phyloP scores from a whole-genome alignment of 2,329 filamentous ascomycete species.

The Reticulascus tulasneorum region DNA sequence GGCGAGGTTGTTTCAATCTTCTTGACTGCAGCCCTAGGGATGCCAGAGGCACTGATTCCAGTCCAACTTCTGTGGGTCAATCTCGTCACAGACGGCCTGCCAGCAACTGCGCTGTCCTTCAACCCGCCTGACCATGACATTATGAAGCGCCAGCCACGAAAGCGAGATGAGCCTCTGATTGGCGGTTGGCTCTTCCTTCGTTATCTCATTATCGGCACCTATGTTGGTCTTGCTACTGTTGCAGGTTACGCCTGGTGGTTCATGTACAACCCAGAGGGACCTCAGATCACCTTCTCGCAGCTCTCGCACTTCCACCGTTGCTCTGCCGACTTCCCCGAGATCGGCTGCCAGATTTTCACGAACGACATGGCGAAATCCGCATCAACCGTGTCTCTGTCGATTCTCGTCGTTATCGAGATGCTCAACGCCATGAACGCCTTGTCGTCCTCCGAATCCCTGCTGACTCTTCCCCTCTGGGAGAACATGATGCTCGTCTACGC shows the following conservation, averaged over 20 bases:
- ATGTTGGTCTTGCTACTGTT: constrained; percentile 91
- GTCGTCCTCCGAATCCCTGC: constrained; percentile 87
- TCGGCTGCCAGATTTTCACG: constrained; percentile 88
- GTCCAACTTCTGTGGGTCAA: constrained; percentile 99
- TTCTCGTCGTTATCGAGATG: constrained; percentile 97
- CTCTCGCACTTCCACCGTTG: constrained; percentile 93
- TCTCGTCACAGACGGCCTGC: constrained; percentile 93
- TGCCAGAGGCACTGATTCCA: constrained; percentile 95
- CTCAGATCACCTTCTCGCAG: constrained; percentile 87
- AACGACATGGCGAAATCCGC: constrained; percentile 84
- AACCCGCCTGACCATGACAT: constrained; percentile 98
- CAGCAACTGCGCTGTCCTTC: constrained; percentile 93
- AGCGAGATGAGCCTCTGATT: constrained; percentile 89
- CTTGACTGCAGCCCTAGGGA: constrained; percentile 89
- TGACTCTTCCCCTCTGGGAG: constrained; percentile 93
- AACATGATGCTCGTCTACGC: constrained; percentile 99
- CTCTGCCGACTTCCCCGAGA: constrained; percentile 76
- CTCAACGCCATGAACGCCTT: constrained; percentile 98
- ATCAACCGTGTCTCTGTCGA: constrained; percentile 87
- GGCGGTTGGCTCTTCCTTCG: constrained; percentile 96
- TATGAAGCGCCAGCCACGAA: constrained; percentile 87
- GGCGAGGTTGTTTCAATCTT: constrained; percentile 99
- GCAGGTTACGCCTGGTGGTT: constrained; percentile 99
- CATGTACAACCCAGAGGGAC: constrained; percentile 88
- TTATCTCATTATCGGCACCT: constrained; percentile 93